These are phyloP conservation scores for Cladosporium cucumerinum DNA, from an alignment of 2,329 filamentous ascomycete species.

Conservation along the genomic window DNA sequence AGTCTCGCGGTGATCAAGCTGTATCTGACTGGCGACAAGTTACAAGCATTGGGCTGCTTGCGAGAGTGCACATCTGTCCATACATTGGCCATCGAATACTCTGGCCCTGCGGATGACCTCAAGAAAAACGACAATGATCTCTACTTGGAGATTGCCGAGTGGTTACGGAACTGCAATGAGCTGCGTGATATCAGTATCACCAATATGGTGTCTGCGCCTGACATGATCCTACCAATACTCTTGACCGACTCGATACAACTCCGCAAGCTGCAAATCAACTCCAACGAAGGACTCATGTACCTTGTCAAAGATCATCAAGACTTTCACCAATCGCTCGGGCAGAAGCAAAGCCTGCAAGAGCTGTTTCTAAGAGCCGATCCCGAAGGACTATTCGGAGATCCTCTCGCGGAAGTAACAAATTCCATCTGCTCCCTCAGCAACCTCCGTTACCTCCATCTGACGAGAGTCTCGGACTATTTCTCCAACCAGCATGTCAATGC, in stretches of 20 bases:
- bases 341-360: constrained; percentile 48
- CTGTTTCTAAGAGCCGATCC: constrained; percentile 48
- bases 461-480: constrained; percentile 52
- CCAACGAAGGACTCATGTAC: constrained; percentile 43
- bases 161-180: constrained; percentile 53
- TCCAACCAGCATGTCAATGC: constrained; percentile 47
- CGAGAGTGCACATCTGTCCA: constrained; percentile 50
- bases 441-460: constrained; percentile 53
- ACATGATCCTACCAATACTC: constrained; percentile 51
- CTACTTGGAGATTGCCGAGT: constrained; percentile 50
- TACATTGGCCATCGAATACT: constrained; percentile 49
- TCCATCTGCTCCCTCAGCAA: constrained; percentile 52
- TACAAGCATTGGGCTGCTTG: constrained; percentile 49
- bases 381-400: constrained; percentile 45
- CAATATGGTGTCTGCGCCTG: constrained; percentile 51
- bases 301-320: constrained; percentile 46
- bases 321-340: constrained; percentile 52
- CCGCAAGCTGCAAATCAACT: constrained; percentile 45
- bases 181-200: constrained; percentile 52
- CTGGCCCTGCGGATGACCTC: constrained; percentile 43
- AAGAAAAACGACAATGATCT: constrained; percentile 53
- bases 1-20: constrained; percentile 56
- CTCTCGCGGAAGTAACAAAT: constrained; percentile 48
- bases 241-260: constrained; percentile 48
- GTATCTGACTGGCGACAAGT: constrained; percentile 47